These are phyloP conservation scores for Asparagopsis taxiformis DNA, from an alignment of 31 red algal genomes.

Conservation along the genomic window DNA sequence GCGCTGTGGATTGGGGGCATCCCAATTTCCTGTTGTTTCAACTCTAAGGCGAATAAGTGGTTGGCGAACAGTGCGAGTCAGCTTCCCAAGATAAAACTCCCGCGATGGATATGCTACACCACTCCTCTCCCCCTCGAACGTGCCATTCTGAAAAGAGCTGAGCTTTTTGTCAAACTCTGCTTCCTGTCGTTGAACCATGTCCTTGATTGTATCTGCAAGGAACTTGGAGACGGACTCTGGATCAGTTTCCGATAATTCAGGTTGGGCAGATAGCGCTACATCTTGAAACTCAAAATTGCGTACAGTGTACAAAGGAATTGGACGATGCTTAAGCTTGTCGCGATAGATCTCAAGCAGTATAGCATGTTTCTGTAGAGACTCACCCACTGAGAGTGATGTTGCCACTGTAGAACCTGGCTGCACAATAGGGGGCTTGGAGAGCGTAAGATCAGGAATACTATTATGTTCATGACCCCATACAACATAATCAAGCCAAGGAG, in stretches of 20 bases:
- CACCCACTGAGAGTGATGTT: conserved; percentile 77
- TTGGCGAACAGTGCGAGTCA: conserved; percentile 34
- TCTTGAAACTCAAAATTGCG: conserved; percentile 84
- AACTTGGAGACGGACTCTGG: conserved; percentile 50
- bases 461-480: conserved; percentile 98
- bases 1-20: conserved; percentile 44
- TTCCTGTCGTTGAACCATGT: conserved; percentile 25
- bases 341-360: conserved; percentile 70
- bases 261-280: conserved; percentile 46
- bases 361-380: conserved; percentile 83
- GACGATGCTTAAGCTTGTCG: conserved; percentile 55
- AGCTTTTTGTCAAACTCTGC: conserved; percentile 58
- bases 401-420: conserved; percentile 98
- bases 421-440: conserved; percentile 71
- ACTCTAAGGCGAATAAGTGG: conserved; percentile 58
- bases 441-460: conserved; percentile 69
- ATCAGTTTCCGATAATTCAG: conserved; percentile 42
- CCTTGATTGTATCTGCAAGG: conserved; percentile 31
- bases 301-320: conserved; percentile 80
- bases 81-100: conserved; percentile 26
- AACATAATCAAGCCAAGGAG: conserved; percentile 88
- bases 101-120: conserved; percentile 40
- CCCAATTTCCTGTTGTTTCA: conserved; percentile 66
- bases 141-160: conserved; percentile 12
- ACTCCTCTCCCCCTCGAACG: conserved; percentile 10